Conservation (phyloP, 208 protist species). For the Acanthamoeba lenticulata region DNA sequence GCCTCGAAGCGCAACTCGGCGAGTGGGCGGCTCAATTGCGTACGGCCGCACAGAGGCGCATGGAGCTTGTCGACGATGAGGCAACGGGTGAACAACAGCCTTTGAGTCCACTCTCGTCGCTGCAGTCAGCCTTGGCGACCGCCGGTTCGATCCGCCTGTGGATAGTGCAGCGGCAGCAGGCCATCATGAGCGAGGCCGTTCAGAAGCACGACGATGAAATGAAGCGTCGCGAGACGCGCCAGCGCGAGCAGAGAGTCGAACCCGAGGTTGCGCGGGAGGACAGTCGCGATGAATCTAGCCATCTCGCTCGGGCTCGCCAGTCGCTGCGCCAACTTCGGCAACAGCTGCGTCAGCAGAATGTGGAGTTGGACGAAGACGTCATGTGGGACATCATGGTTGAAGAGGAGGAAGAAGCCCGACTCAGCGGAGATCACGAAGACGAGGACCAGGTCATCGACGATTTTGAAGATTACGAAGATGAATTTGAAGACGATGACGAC, state of each 20-base stretch:
- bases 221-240: neutral
- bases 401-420: conserved; percentile 17
- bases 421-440: neutral
- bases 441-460: neutral
- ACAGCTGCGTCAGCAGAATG: neutral
- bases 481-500: neutral
- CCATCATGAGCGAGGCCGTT: conserved; percentile 18
- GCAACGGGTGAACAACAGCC: neutral
- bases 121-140: neutral
- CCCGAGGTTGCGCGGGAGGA: too few relatives aligned
- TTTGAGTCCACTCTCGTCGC: neutral
- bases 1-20: neutral
- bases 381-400: conserved; percentile 58
- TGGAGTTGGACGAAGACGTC: conserved; percentile 15
- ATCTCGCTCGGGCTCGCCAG: neutral
- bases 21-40: neutral
- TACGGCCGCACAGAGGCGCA: neutral
- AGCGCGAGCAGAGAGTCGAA: neutral
- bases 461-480: neutral
- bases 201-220: conserved; percentile 21
- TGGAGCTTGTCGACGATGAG: neutral
- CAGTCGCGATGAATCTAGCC: neutral
- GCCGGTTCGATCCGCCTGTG: conserved; percentile 12
- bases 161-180: conserved; percentile 45
- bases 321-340: conserved; percentile 4